Evolutionary conservation across 495 filamentous ascomycete genomes (phyloP), one percentile per base, ranked within the genome.

Genomic region (Tuber melanosporum): DNA sequence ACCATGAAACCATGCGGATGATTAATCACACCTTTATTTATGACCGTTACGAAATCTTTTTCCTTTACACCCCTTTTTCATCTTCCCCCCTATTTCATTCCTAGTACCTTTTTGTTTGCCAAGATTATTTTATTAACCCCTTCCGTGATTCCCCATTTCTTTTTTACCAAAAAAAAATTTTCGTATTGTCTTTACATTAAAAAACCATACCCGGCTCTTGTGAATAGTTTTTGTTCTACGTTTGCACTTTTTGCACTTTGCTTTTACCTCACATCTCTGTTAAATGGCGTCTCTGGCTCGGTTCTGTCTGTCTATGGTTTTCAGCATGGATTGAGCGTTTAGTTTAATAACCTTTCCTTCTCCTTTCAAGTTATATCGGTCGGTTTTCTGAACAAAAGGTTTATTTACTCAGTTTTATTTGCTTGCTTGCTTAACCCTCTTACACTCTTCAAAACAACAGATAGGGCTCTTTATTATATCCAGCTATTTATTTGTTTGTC

Each of bases 291-390:
- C 80, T 77, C 49, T 76, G 80, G 80, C 80, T 82, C 72, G 76
- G 80, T 82, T 82, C 80, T 82, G n/a, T 57, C 71, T 81, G 80
- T 82, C 80, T 82, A 81, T 78, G 71, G 77, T 75, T 81, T 81
- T 77, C 78, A 81, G 81, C 81, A 82, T 82, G 80, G 81, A 82
- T 82, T 81, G 81, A 82, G 80, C 81, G 81, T 80, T 82, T 82
- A 66, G 57, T 66, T 66, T 66, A 66, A 66, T 66, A 66, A 66
- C 26, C n/a, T 66, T 66, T 66, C 57, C 57, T 32, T 66, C 10
- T 32, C 26, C 10, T 66, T 66, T 66, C 57, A 32, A 66, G 57
- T 66, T 66, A 15, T 66, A 66, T 66, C 26, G 57, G 57, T 32
- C 22, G 57, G 57, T 66, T 66, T 66, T 71, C 71, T 57, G 44